Percentiles rank a stretch among this genome's conserved stretches.
phyloP scores from a whole-genome alignment of 805 yeast genomes.

The Kuraishia piskuri region DNA sequence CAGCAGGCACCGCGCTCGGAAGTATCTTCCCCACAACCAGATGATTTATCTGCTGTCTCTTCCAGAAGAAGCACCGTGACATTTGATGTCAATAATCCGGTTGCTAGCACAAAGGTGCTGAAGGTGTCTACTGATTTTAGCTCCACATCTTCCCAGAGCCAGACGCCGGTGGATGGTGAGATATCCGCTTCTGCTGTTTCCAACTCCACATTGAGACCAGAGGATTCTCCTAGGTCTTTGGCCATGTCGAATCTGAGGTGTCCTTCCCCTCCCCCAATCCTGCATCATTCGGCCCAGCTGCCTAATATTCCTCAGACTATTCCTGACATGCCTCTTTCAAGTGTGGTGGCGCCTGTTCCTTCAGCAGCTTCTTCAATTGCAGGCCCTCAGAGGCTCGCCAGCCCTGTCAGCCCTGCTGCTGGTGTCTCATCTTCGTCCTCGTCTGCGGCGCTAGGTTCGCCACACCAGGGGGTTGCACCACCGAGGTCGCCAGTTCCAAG shows the following conservation, averaged over 20 bases:
- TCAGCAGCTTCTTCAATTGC: neutral
- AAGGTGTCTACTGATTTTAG: neutral
- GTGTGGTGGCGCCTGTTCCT: neutral
- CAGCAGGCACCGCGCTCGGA: neutral
- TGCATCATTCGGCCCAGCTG: slow-evolving; percentile 22
- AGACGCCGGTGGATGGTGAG: neutral
- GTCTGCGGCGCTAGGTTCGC: neutral
- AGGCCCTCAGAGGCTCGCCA: neutral
- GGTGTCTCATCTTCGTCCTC: neutral
- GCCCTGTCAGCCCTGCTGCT: neutral
- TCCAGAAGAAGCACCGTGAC: neutral
- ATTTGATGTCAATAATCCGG: slow-evolving; percentile 2
- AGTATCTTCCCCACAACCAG: neutral
- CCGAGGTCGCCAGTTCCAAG: slow-evolving; percentile 6
- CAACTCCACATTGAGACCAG: neutral
- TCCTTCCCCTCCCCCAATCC: slow-evolving; percentile 69
- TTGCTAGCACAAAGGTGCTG: neutral
- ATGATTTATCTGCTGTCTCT: neutral
- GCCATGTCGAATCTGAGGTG: slow-evolving; percentile 53
- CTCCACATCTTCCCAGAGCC: neutral
- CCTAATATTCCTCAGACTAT: neutral
- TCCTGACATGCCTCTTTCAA: neutral
- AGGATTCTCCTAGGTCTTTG: slow-evolving; percentile 39
- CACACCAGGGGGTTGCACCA: neutral
- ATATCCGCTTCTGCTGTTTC: neutral